These are phyloP conservation scores for Apiospora rasikravindrae DNA, from an alignment of 2,329 filamentous ascomycete genomes.

Conservation along the genomic window DNA sequence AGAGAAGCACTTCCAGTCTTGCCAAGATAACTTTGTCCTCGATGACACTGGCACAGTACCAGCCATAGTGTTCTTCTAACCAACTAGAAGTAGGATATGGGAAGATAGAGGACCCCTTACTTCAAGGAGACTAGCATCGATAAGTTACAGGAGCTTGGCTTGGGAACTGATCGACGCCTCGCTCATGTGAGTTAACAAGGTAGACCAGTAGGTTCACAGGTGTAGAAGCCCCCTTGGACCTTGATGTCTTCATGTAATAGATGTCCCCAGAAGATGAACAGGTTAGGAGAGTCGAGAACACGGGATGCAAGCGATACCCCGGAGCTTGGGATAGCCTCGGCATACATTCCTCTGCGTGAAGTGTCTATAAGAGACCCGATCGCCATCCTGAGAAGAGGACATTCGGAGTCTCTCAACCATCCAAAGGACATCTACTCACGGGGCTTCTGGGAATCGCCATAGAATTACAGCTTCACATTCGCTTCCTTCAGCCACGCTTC, in stretches of 20 bases:
- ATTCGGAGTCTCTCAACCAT: not conserved
- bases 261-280: not conserved
- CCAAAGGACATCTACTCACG: not conserved
- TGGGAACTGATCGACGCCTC: not conserved
- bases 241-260: slow-evolving; percentile 1
- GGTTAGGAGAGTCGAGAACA: not conserved
- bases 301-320: not conserved
- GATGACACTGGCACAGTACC: too few relatives aligned
- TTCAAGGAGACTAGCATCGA: not conserved
- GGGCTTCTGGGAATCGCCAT: not conserved
- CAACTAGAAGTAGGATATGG: not conserved
- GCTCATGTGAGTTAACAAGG: not conserved
- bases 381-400: not conserved
- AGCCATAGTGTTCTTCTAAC: not conserved
- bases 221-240: not conserved
- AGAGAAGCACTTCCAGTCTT: not conserved
- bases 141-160: not conserved
- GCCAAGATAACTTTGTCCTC: not conserved
- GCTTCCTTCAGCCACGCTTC: not conserved
- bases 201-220: not conserved
- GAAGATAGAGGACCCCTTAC: not conserved
- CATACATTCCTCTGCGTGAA: not conserved
- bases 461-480: not conserved
- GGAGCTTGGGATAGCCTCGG: not conserved
- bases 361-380: not conserved